Conservation (phyloP, 306 rosid genomes). For the Vigna nakashimae region DNA sequence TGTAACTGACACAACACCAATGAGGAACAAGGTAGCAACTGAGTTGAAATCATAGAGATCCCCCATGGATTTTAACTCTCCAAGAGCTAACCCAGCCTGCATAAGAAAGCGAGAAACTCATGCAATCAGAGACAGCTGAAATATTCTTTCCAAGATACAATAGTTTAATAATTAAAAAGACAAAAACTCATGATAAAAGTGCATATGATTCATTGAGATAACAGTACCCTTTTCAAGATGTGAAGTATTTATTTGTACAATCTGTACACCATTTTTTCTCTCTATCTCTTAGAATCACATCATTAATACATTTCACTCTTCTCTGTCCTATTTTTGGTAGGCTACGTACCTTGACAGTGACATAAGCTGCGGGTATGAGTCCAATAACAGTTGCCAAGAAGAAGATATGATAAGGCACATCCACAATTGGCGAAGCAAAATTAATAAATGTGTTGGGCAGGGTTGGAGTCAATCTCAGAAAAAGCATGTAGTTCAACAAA, state of each 20-base stretch:
- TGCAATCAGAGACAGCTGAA: background rate
- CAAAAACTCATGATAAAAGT: background rate
- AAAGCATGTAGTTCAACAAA: constrained; percentile 94
- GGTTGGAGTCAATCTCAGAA: constrained; percentile 92
- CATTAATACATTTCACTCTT: background rate
- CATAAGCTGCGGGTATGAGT: constrained; percentile 90
- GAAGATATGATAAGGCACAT: constrained; percentile 92
- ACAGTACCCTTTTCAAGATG: no score
- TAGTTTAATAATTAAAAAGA: background rate
- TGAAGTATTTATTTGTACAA: background rate
- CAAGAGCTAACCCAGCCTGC: constrained; percentile 97
- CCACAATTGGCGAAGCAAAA: constrained; percentile 94
- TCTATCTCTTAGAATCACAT: background rate
- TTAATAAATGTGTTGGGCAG: constrained; percentile 95
- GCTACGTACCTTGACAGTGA: constrained; percentile 86
- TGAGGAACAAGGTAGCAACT: constrained; percentile 83
- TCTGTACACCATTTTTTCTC: background rate
- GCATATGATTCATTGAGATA: background rate
- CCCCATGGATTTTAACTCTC: constrained; percentile 78
- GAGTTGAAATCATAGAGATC: constrained; percentile 97
- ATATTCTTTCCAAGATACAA: background rate
- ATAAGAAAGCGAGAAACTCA: constrained; percentile 18
- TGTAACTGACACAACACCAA: constrained; percentile 79
- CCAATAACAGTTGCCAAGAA: constrained; percentile 81
- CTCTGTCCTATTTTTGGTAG: background rate